Conservation (phyloP, 768 basidiomycete genomes). For the Lactarius trivialis region DNA sequence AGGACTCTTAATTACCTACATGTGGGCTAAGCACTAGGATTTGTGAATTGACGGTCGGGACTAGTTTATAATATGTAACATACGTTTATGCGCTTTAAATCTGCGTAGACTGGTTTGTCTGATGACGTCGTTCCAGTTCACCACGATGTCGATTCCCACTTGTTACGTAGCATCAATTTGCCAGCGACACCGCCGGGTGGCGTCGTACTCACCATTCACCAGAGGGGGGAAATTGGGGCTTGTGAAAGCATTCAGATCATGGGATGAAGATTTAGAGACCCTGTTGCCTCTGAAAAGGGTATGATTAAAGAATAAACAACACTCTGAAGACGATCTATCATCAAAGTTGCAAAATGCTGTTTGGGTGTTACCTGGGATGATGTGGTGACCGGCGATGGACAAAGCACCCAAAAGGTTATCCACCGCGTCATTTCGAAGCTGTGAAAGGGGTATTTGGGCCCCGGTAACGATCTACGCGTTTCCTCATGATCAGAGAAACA, state of each 20-base stretch:
- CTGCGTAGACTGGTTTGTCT: slow-evolving; percentile 72
- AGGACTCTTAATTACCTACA: slow-evolving; percentile 51
- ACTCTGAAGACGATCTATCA: slow-evolving; percentile 43
- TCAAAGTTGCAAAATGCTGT: neutral
- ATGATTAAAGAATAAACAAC: slow-evolving; percentile 86
- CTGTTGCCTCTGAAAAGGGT: slow-evolving; percentile 81
- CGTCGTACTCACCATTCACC: slow-evolving; percentile 54
- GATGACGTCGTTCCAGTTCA: slow-evolving; percentile 85
- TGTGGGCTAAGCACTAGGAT: slow-evolving; percentile 66
- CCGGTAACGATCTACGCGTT: slow-evolving; percentile 72
- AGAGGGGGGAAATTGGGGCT: slow-evolving; percentile 81
- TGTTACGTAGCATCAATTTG: slow-evolving; percentile 25
- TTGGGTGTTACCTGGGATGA: slow-evolving; percentile 66
- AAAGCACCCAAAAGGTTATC: slow-evolving; percentile 89
- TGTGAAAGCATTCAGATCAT: slow-evolving; percentile 75
- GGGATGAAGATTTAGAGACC: slow-evolving; percentile 75
- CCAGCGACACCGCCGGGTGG: neutral
- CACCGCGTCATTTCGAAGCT: slow-evolving; percentile 88
- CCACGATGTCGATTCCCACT: slow-evolving; percentile 84
- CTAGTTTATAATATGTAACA: neutral
- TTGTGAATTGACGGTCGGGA: neutral
- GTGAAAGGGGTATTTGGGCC: slow-evolving; percentile 88
- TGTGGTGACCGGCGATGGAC: slow-evolving; percentile 83
- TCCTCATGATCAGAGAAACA: neutral
- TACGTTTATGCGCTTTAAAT: slow-evolving; percentile 79